A percentile compares a stretch with the other conserved stretches of the same genome.
Evolutionary conservation across 345 rosid species (phyloP).

Genomic region (Melastoma malabathricum): DNA sequence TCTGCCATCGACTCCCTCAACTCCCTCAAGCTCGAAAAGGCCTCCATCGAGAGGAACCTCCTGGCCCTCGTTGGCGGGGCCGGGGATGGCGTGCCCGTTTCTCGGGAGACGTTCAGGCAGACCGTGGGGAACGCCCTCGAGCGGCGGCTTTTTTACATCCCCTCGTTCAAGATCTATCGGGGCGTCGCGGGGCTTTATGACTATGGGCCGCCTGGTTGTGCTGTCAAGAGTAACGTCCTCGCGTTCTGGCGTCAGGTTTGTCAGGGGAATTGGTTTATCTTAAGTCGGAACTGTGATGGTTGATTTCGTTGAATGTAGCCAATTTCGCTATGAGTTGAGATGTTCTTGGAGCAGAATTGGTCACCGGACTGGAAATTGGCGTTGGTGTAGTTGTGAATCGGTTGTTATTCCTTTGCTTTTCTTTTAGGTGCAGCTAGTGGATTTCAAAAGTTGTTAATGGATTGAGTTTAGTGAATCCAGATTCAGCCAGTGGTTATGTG

Average conservation of each 20-base stretch:
- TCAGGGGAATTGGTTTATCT: neutral
- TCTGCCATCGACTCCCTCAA: slow-evolving; percentile 58
- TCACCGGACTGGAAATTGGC: too few species aligned
- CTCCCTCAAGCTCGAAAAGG: slow-evolving; percentile 52
- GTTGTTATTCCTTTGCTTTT: too few species aligned
- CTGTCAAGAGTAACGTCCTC: slow-evolving; percentile 74
- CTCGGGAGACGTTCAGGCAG: slow-evolving; percentile 74
- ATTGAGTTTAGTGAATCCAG: too few species aligned
- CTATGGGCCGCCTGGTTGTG: slow-evolving; percentile 88
- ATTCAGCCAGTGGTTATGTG: too few species aligned
- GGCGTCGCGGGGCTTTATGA: slow-evolving; percentile 94
- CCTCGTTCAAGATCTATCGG: slow-evolving; percentile 78
- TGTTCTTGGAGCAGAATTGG: too few species aligned
- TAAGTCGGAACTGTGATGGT: neutral
- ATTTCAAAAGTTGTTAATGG: too few species aligned
- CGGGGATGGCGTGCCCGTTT: slow-evolving; percentile 24
- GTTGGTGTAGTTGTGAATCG: too few species aligned
- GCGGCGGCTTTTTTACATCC: slow-evolving; percentile 65
- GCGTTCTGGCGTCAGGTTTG: slow-evolving; percentile 91
- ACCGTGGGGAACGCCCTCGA: slow-evolving; percentile 63
- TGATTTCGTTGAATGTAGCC: too few species aligned
- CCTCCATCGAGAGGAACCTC: slow-evolving; percentile 63
- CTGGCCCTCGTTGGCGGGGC: slow-evolving; percentile 31
- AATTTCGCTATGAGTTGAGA: too few species aligned
- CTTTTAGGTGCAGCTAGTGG: too few species aligned